Base-by-base conservation (phyloP, 176 grass and related monocot genomes). In the Paspalum vaginatum region DNA sequence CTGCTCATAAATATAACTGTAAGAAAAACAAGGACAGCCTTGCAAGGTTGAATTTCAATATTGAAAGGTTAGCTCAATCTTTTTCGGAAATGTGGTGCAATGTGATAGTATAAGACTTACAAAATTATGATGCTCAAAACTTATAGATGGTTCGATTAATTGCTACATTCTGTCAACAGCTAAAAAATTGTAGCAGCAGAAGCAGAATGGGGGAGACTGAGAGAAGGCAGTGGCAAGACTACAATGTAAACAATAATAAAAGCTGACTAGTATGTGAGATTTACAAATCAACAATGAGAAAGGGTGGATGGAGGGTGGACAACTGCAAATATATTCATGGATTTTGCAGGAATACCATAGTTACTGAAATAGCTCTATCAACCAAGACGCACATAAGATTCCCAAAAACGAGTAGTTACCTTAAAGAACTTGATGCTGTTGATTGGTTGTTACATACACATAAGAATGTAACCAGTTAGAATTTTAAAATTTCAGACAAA, bases 351-450 rank as follows among this genome's bases (percentile, higher is more conserved):
- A 65, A 27, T 42, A 53, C 6, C 38, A 5, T 15, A 17, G 18
- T 24, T 72, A 59, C 5, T 32, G 15, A 61, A 22, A 60, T 43
- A 70, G 17, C 20, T 78, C 4, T 3, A 81, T 25, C 55, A 62
- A 61, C 25, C 26, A 72, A 72, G 20, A 20, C 2, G 45, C 65
- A 57, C 14, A 16, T 48, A 24, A 62, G 66, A 24, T 13, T 61
- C 47, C 43, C 38, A 8, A 72, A 72, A 61, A n/a, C 41, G 61
- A 73, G 38, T 68, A 66, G 16, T 81, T 92, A 98, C 95, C 95
- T 94, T 94, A 76, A 93, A 98, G 86, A 98, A 98, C 64, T 92
- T 94, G 83, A 98, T 92, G 78, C 95, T 98, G 70, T 32, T 7
- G 44, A 62, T 87, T 53, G 45, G 11, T 76, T 32, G 52, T 44